Conservation (phyloP, 2,329 filamentous ascomycete species). For the Aureobasidium zeae region DNA sequence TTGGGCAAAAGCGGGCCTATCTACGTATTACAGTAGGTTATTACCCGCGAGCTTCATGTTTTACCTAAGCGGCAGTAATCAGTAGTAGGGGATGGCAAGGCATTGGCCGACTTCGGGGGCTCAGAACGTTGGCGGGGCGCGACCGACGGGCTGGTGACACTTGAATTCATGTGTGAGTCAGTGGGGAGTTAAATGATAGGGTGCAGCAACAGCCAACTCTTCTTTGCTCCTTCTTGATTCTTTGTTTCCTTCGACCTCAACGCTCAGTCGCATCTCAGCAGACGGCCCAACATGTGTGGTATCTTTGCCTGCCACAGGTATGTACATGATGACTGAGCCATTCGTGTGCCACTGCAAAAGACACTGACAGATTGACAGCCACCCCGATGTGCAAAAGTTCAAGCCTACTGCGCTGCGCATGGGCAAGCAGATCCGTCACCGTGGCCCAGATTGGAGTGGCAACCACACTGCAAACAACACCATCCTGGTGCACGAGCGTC, state of each 20-base stretch:
- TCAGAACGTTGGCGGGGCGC: conserved; percentile 12
- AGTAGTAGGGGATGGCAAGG: too few relatives aligned
- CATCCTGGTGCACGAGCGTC: conserved; percentile 92
- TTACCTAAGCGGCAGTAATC: too few relatives aligned
- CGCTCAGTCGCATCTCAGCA: neutral
- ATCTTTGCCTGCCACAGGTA: conserved; percentile 93
- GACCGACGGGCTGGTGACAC: conserved; percentile 4
- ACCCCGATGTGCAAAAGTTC: conserved; percentile 92
- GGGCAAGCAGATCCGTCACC: conserved; percentile 91
- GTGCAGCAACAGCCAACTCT: neutral
- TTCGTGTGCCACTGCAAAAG: conserved; percentile 18
- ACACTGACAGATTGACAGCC: conserved; percentile 37
- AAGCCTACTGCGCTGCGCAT: conserved; percentile 90
- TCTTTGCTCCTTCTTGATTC: neutral
- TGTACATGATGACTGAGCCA: too few relatives aligned
- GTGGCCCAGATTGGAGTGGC: conserved; percentile 89
- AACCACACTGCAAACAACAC: conserved; percentile 85
- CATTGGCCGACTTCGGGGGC: neutral
- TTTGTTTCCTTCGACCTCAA: neutral
- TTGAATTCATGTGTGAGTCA: conserved; percentile 3
- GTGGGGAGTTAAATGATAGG: conserved; percentile 10
- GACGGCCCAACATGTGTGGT: conserved; percentile 69
- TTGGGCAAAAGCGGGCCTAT: too few relatives aligned
- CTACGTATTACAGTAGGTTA: too few relatives aligned
- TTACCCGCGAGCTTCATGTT: too few relatives aligned